These are phyloP conservation scores for Hypoxylon sp. DNA, from an alignment of 2,329 filamentous ascomycete genomes.

Conservation along the genomic window DNA sequence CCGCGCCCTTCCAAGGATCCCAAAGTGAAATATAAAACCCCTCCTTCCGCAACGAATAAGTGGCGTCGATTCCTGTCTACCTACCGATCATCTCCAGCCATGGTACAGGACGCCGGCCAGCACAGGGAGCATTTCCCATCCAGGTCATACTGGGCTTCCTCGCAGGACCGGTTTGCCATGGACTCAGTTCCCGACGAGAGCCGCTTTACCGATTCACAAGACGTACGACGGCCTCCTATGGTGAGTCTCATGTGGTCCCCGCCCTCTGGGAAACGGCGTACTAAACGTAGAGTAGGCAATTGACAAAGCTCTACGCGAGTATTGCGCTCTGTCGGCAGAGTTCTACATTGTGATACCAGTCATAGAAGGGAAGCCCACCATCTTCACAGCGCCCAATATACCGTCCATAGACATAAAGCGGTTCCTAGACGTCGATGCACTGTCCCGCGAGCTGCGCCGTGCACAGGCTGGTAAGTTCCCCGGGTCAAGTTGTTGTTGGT, in stretches of 20 bases:
- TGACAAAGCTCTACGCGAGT: constrained; percentile 62
- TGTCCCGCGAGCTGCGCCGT: constrained; percentile 54
- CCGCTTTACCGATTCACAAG: constrained; percentile 53
- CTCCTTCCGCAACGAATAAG: constrained; percentile 31
- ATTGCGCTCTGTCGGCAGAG: constrained; percentile 64
- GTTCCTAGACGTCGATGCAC: constrained; percentile 62
- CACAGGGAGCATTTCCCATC: constrained; percentile 55
- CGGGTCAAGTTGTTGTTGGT: background rate
- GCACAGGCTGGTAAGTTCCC: constrained; percentile 54
- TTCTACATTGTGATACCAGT: constrained; percentile 66
- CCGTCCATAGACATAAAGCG: constrained; percentile 50
- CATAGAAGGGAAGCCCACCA: constrained; percentile 59
- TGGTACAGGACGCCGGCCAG: constrained; percentile 56
- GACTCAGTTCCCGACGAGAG: constrained; percentile 48
- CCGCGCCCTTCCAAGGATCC: background rate
- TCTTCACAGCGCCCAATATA: constrained; percentile 51
- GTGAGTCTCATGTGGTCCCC: constrained; percentile 46
- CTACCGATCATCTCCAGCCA: constrained; percentile 43
- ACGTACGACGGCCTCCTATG: constrained; percentile 55
- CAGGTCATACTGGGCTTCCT: constrained; percentile 49
- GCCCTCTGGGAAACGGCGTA: constrained; percentile 2
- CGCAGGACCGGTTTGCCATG: constrained; percentile 43
- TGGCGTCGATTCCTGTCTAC: constrained; percentile 24
- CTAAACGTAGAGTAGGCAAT: constrained; percentile 57
- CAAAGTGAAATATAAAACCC: constrained; percentile 16